phyloP scores from a whole-genome alignment of 768 basidiomycete genomes.

The Trametes maxima region DNA sequence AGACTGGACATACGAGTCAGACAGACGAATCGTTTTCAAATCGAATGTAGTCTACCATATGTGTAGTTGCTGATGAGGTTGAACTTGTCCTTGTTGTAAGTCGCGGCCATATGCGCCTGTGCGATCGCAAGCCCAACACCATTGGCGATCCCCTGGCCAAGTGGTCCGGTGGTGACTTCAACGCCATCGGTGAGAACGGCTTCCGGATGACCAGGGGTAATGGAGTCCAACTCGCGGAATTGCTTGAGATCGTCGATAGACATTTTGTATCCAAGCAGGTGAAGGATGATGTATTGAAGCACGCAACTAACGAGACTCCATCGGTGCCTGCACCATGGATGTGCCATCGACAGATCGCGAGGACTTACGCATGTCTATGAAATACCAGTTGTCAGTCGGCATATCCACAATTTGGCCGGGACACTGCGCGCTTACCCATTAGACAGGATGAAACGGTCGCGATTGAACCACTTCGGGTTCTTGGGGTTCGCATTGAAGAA shows the following conservation, averaged over 20 bases:
- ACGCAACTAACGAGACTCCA: constrained; percentile 67
- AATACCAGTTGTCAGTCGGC: constrained; percentile 22
- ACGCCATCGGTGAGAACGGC: constrained; percentile 70
- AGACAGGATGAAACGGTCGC: constrained; percentile 95
- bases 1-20: constrained; percentile 51
- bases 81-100: constrained; percentile 86
- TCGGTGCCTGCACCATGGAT: not conserved
- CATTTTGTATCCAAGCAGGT: constrained; percentile 90
- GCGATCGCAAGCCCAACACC: constrained; percentile 94
- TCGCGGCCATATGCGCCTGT: constrained; percentile 86
- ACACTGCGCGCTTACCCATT: constrained; percentile 68
- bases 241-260: constrained; percentile 90
- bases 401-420: not conserved
- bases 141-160: constrained; percentile 94
- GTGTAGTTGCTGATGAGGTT: constrained; percentile 85
- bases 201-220: constrained; percentile 95
- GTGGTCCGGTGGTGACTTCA: constrained; percentile 94
- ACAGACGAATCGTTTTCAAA: not conserved
- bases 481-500: constrained; percentile 90
- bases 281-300: constrained; percentile 89
- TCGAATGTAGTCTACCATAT: constrained; percentile 56
- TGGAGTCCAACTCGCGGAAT: constrained; percentile 89
- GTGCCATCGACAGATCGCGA: not conserved
- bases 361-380: constrained; percentile 72
- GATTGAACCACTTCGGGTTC: constrained; percentile 92